Evolutionary conservation across 164 flowering plant species (phyloP).

Genomic region (Liriodendron chinense): DNA sequence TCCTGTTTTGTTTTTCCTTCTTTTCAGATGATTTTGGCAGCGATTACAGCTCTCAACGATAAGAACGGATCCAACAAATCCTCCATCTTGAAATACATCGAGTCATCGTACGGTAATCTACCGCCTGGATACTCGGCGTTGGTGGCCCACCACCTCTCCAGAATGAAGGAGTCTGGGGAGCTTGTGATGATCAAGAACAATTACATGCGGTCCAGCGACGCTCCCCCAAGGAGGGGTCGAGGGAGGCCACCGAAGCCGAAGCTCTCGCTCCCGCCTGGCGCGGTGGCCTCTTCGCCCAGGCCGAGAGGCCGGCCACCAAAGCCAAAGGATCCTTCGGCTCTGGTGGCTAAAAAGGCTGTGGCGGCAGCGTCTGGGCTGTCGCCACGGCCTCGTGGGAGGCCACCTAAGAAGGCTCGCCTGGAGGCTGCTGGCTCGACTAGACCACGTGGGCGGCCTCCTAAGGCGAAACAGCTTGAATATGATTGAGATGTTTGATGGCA

Average conservation of each 20-base stretch:
- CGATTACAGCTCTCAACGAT: slow-evolving; percentile 63
- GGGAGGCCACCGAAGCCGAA: slow-evolving; percentile 91
- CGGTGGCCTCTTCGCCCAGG: slow-evolving; percentile 35
- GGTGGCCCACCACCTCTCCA: slow-evolving; percentile 55
- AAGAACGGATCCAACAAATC: slow-evolving; percentile 62
- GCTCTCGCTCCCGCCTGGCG: slow-evolving; percentile 28
- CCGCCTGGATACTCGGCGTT: slow-evolving; percentile 60
- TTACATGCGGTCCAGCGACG: slow-evolving; percentile 62
- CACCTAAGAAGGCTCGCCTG: slow-evolving; percentile 61
- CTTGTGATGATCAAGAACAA: slow-evolving; percentile 63
- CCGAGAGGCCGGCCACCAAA: slow-evolving; percentile 71
- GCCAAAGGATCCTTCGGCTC: slow-evolving; percentile 39
- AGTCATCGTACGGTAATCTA: slow-evolving; percentile 50
- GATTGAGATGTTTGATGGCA: slow-evolving; percentile 6
- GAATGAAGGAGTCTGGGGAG: slow-evolving; percentile 63
- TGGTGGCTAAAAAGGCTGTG: slow-evolving; percentile 35
- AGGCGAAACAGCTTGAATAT: slow-evolving; percentile 45
- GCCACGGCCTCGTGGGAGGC: slow-evolving; percentile 54
- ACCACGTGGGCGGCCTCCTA: slow-evolving; percentile 63
- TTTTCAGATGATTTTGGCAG: slow-evolving; percentile 66
- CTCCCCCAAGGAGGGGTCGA: slow-evolving; percentile 76
- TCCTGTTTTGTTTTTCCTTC: background rate
- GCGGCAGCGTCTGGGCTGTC: background rate
- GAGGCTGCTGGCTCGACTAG: slow-evolving; percentile 16
- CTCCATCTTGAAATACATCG: slow-evolving; percentile 63